These are phyloP conservation scores for Lactuca sativa DNA, from an alignment of 129 eudicot genomes.

Conservation along the genomic window DNA sequence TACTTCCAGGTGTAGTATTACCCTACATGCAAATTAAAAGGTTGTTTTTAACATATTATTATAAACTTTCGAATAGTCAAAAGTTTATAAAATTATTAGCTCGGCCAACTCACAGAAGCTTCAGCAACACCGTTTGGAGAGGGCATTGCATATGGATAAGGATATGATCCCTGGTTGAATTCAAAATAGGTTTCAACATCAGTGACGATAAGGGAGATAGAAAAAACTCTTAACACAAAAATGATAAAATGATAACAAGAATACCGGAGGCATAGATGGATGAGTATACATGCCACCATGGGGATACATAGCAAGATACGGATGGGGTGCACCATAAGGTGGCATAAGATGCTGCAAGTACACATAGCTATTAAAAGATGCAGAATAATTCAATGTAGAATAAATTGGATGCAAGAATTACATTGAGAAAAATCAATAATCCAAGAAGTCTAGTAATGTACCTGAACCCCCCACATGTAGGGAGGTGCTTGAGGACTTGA, in stretches of 20 bases:
- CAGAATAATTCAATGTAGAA: no score
- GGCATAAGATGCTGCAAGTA: conserved; percentile 72
- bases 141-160: conserved; percentile 85
- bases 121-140: conserved; percentile 86
- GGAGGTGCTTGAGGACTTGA: conserved; percentile 78
- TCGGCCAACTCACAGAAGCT: conserved; percentile 67
- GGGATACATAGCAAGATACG: conserved; percentile 89
- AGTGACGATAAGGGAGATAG: conserved; percentile 1
- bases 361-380: background rate
- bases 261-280: conserved; percentile 95
- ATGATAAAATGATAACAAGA: conserved; percentile 5
- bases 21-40: conserved; percentile 41
- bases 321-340: conserved; percentile 91
- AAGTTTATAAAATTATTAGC: conserved; percentile 1
- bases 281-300: conserved; percentile 91
- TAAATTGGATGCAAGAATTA: background rate
- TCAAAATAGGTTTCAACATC: conserved; percentile 12
- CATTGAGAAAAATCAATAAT: conserved; percentile 14
- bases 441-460: conserved; percentile 9
- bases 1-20: conserved; percentile 53
- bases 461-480: conserved; percentile 89
- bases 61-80: no score
- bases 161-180: conserved; percentile 78
- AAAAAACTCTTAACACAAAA: conserved; percentile 1
- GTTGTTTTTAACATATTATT: conserved; percentile 10